Percentiles rank a stretch among this genome's conserved stretches.
Conservation (phyloP, 192 early-diverging fungal species). For the Coemansia biformis region DNA sequence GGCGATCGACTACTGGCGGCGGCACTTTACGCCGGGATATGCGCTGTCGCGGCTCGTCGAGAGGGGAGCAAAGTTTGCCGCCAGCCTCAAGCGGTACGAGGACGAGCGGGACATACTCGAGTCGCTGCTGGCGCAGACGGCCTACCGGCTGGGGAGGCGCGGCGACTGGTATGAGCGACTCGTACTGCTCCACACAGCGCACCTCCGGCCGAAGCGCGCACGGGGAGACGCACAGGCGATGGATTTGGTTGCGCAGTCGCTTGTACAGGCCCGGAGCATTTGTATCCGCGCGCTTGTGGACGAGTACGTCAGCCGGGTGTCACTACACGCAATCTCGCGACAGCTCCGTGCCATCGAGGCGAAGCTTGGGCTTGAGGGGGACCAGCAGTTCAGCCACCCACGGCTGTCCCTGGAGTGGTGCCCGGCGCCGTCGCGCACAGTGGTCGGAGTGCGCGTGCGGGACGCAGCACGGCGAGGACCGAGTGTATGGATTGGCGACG, state of each 20-base stretch:
- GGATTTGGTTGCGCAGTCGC: constrained; percentile 36
- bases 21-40: constrained; percentile 53
- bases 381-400: constrained; percentile 11
- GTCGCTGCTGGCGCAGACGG: constrained; percentile 54
- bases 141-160: constrained; percentile 53
- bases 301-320: constrained; percentile 50
- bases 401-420: constrained; percentile 45
- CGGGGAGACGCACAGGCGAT: constrained; percentile 13
- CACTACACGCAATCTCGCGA: constrained; percentile 32
- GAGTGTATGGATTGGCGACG: constrained; percentile 42
- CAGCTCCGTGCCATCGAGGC: constrained; percentile 38
- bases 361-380: constrained; percentile 14
- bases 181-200: constrained; percentile 55
- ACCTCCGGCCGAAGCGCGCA: constrained; percentile 38
- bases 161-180: constrained; percentile 67
- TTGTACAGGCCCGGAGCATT: constrained; percentile 16
- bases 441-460: constrained; percentile 40
- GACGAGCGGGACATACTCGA: constrained; percentile 54
- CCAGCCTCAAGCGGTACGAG: constrained; percentile 52
- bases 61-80: constrained; percentile 51
- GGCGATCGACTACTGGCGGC: constrained; percentile 36
- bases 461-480: constrained; percentile 40
- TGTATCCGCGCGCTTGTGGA: constrained; percentile 61
- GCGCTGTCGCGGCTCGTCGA: constrained; percentile 57
- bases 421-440: constrained; percentile 36